Evolutionary conservation across 1,139 yeast species (phyloP), one percentile per base, ranked within the genome.

Genomic region (Suhomyces choctaworum): DNA sequence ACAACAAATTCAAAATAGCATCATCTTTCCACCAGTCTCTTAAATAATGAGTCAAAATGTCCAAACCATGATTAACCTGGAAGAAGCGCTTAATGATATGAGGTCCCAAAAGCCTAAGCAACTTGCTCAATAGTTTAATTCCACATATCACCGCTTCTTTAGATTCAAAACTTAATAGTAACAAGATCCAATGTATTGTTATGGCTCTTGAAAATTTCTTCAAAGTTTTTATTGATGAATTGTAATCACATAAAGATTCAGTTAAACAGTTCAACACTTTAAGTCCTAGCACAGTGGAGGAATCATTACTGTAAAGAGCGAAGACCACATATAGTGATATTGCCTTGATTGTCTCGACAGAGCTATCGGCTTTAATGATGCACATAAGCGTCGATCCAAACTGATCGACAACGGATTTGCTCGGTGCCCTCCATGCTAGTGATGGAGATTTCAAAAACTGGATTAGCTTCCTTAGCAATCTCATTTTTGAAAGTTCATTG

Each of bases 101-200:
- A 1, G 70, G 54, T 0, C 82, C 81, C 8, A 74, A 58, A 1
- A 70, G 56, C 20, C 64, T 58, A 14, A 84, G 58, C 6, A 80
- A 56, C 34, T 69, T 70, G 6, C 80, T 60, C 14, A 84, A 54
- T 8, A 84, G 54, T 13, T 72, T 63, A 7, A 83, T 50, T 0
- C 79, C 74, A 40, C 70, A 57, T 22, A 64, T 60, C 1, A 76
- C 72, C 5, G 76, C 73, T 9, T 60, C 58, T 5, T 66, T 61
- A 2, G 62, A 44, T 1, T 61, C 51, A 29, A 48, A 56, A 27
- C 72, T 70, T 24, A 85, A 50, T 3, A 82, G 55, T 21, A 82
- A 57, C n/a, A 84, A 55, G 2, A 81, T 62, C 83, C 89, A 80
- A 51, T 82, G 83, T 4, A 80, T 69, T 1, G 86, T 76, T 5